A percentile compares a stretch with the other conserved stretches of the same genome.
phyloP scores from a whole-genome alignment of 2,329 filamentous ascomycete genomes.

The Talaromyces pinophilus region DNA sequence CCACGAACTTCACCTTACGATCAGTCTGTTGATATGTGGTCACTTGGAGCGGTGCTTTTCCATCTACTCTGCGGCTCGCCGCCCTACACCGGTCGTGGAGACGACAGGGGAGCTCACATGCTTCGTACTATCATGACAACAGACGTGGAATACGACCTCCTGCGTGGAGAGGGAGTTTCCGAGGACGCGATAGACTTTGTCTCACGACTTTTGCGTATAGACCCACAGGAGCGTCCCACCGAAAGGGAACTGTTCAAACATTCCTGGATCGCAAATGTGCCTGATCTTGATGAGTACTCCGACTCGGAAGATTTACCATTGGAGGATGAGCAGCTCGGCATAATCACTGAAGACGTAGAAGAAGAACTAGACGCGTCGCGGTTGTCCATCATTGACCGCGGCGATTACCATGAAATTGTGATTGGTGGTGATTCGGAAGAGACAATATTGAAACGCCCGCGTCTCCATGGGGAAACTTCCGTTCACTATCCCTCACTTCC shows the following conservation, averaged over 20 bases:
- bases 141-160: slow-evolving; percentile 64
- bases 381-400: slow-evolving; percentile 60
- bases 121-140: slow-evolving; percentile 80
- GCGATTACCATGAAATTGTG: slow-evolving; percentile 35
- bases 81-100: slow-evolving; percentile 76
- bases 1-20: slow-evolving; percentile 68
- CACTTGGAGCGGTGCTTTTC: slow-evolving; percentile 87
- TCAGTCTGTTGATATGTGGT: slow-evolving; percentile 95
- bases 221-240: slow-evolving; percentile 74
- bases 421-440: slow-evolving; percentile 20
- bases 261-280: slow-evolving; percentile 67
- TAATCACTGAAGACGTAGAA: slow-evolving; percentile 42
- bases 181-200: slow-evolving; percentile 72
- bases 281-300: slow-evolving; percentile 62
- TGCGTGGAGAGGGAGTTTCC: slow-evolving; percentile 63
- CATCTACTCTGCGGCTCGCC: slow-evolving; percentile 77
- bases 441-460: slow-evolving; percentile 39
- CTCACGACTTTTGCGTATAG: slow-evolving; percentile 74
- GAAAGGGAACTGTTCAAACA: slow-evolving; percentile 70
- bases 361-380: slow-evolving; percentile 59
- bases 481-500: slow-evolving; percentile 49
- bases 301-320: slow-evolving; percentile 62
- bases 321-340: slow-evolving; percentile 38
- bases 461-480: slow-evolving; percentile 34
- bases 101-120: slow-evolving; percentile 75